Conservation (phyloP, 176 grass and related monocot species). For the Carex kokanica region DNA sequence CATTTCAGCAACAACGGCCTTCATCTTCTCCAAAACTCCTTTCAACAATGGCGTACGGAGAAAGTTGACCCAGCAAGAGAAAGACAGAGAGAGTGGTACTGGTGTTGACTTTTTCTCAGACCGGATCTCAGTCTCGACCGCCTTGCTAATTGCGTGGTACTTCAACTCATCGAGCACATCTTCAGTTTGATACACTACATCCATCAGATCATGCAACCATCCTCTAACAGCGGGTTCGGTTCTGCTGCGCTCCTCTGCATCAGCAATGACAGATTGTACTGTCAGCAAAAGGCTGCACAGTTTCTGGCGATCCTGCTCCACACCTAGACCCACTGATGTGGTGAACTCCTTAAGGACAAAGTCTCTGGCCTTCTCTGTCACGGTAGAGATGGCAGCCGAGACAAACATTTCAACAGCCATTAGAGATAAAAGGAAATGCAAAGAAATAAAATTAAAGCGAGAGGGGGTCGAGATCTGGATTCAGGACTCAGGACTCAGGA, state of each 20-base stretch:
- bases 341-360: neutral
- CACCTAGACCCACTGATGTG: neutral
- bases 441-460: no score
- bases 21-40: no score
- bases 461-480: no score
- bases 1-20: no score
- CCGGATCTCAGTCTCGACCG: neutral
- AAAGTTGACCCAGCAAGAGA: no score
- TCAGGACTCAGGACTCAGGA: no score
- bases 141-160: neutral
- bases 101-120: neutral
- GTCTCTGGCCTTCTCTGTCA: neutral
- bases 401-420: neutral
- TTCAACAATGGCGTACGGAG: no score
- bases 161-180: neutral
- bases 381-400: neutral
- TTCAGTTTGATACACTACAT: neutral
- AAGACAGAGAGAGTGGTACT: neutral
- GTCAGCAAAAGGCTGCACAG: neutral
- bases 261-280: neutral
- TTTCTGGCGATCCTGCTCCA: neutral
- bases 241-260: neutral
- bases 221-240: neutral
- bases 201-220: neutral
- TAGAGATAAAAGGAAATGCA: no score